Percentiles rank a stretch among this genome's conserved stretches.
Conservation (phyloP, 2,329 filamentous ascomycete species). For the Oidium heveae region DNA sequence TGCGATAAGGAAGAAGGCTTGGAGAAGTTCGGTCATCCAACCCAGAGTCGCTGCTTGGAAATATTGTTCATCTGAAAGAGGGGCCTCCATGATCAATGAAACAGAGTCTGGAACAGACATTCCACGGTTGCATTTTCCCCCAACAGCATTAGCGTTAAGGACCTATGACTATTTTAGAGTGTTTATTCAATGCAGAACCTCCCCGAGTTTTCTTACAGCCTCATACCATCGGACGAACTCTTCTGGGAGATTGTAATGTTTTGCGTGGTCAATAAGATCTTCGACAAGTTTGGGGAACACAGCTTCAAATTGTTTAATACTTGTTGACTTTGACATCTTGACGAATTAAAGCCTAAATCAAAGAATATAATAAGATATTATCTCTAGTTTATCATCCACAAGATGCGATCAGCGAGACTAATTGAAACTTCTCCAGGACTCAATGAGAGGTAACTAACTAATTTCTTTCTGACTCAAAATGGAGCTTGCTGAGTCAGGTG, state of each 20-base stretch:
- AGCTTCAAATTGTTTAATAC: constrained; percentile 65
- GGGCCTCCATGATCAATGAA: constrained; percentile 46
- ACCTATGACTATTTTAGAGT: constrained; percentile 24
- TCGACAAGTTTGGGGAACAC: constrained; percentile 71
- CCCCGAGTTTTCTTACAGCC: constrained; percentile 8
- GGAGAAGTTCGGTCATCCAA: constrained; percentile 94
- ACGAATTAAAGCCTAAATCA: neutral
- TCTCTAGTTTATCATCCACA: too few relatives aligned
- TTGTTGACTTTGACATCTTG: constrained; percentile 43
- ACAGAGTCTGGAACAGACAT: constrained; percentile 91
- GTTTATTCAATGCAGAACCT: neutral
- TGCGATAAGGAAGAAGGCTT: constrained; percentile 95
- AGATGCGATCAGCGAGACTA: too few relatives aligned
- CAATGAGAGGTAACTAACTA: too few relatives aligned
- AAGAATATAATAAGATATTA: too few relatives aligned
- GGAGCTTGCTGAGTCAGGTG: too few relatives aligned
- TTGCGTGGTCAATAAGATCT: constrained; percentile 55
- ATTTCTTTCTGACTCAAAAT: too few relatives aligned
- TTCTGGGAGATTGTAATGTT: constrained; percentile 59
- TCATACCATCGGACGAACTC: constrained; percentile 71
- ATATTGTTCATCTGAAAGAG: constrained; percentile 61
- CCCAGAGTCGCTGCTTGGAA: constrained; percentile 71
- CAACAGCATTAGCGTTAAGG: constrained; percentile 64
- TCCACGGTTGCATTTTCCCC: constrained; percentile 96
- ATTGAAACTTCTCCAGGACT: too few relatives aligned